phyloP scores from a whole-genome alignment of 176 grass and related monocot species.

The Ananas comosus region DNA sequence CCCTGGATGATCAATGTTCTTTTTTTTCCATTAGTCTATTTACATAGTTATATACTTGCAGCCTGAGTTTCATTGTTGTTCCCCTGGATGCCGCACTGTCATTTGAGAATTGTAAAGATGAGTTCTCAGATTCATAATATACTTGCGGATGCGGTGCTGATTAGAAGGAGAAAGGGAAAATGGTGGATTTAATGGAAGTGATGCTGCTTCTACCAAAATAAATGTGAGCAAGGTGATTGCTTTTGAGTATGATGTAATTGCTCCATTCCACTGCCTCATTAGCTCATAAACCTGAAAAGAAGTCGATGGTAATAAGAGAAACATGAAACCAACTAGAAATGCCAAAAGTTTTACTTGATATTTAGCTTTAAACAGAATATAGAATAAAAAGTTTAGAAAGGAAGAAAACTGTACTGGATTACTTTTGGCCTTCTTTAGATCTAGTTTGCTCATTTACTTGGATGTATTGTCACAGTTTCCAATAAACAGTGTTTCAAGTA shows the following conservation, averaged over 20 bases:
- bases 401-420: not conserved
- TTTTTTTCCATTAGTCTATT: no score
- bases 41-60: no score
- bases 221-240: conserved; percentile 62
- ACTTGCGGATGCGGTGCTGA: conserved; percentile 39
- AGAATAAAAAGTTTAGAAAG: not conserved
- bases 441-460: no score
- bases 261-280: conserved; percentile 37
- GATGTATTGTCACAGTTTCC: no score
- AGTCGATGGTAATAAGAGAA: not conserved
- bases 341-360: not conserved
- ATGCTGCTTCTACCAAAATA: conserved; percentile 44
- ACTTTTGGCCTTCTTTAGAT: not conserved
- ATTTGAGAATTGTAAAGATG: conserved; percentile 34
- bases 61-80: no score
- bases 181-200: conserved; percentile 38
- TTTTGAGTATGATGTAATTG: conserved; percentile 44
- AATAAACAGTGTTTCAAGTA: not conserved
- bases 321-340: not conserved
- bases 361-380: not conserved
- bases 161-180: conserved; percentile 43
- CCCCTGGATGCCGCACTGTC: conserved; percentile 17
- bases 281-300: conserved; percentile 50
- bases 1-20: no score
- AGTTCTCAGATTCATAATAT: conserved; percentile 49